phyloP scores from a whole-genome alignment of 148 eudicot species.

The Chenopodium formosanum region DNA sequence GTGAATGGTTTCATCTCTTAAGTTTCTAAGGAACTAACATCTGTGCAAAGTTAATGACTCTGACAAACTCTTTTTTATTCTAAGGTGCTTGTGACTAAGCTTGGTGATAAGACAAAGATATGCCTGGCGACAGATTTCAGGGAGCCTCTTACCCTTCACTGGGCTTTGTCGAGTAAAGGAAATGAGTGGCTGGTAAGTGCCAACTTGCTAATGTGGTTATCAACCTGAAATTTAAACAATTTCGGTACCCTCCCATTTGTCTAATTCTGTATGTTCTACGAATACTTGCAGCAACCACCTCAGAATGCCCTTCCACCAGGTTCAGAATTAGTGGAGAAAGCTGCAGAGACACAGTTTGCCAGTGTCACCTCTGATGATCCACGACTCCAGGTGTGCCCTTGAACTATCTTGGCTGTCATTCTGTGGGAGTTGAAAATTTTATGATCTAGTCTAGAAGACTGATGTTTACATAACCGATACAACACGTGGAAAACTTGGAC shows the following conservation, averaged over 20 bases:
- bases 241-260: neutral
- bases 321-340: conserved; percentile 56
- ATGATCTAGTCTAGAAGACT: neutral
- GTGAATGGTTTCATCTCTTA: conserved; percentile 23
- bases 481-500: neutral
- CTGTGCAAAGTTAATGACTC: conserved; percentile 8
- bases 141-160: conserved; percentile 78
- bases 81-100: conserved; percentile 78
- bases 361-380: conserved; percentile 45
- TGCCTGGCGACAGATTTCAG: conserved; percentile 60
- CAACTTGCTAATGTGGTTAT: conserved; percentile 7
- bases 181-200: conserved; percentile 85
- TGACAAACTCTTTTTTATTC: neutral
- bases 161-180: conserved; percentile 76
- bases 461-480: neutral
- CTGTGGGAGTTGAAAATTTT: neutral
- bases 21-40: neutral
- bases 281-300: conserved; percentile 68
- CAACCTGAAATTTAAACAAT: conserved; percentile 3
- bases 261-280: conserved; percentile 6
- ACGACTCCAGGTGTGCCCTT: conserved; percentile 48
- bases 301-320: conserved; percentile 63
- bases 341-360: conserved; percentile 64
- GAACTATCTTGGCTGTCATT: neutral
- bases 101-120: conserved; percentile 55